Conservation (phyloP, 257 asterid genomes). For the Echium plantagineum region DNA sequence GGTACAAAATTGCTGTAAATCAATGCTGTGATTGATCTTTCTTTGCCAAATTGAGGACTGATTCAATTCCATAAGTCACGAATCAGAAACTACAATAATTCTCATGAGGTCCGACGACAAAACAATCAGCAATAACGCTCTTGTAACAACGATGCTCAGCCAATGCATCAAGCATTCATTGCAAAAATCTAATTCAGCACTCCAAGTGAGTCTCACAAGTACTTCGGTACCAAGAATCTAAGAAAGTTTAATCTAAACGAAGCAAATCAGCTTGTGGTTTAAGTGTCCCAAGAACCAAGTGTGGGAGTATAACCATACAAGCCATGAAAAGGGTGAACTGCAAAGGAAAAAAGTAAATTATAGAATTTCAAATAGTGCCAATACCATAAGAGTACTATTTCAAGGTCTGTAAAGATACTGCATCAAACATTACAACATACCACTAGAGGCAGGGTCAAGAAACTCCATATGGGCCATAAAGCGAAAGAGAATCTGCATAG, state of each 20-base stretch:
- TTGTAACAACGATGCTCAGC: not conserved
- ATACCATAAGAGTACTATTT: not conserved
- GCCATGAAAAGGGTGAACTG: slow-evolving; percentile 65
- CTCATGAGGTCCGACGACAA: no score
- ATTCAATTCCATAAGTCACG: no score
- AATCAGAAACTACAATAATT: no score
- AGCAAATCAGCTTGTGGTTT: slow-evolving; percentile 34
- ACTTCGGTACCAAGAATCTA: not conserved
- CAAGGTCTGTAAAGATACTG: not conserved
- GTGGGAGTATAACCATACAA: slow-evolving; percentile 42
- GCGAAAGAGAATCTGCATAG: slow-evolving; percentile 42
- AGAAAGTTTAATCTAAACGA: slow-evolving; percentile 34
- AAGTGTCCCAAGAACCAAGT: slow-evolving; percentile 34
- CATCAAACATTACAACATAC: slow-evolving; percentile 21
- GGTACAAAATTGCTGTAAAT: no score
- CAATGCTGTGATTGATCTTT: no score
- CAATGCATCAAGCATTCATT: not conserved
- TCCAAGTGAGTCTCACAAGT: not conserved
- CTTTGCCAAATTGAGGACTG: no score
- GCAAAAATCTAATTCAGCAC: not conserved
- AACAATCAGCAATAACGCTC: no score
- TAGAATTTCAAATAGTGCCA: not conserved
- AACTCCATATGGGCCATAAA: slow-evolving; percentile 57
- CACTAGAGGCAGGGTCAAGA: slow-evolving; percentile 53
- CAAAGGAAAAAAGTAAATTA: slow-evolving; percentile 12